Percentiles rank a stretch among this genome's conserved stretches.
Conservation (phyloP, 805 yeast species). For the Barnettozyma populi region DNA sequence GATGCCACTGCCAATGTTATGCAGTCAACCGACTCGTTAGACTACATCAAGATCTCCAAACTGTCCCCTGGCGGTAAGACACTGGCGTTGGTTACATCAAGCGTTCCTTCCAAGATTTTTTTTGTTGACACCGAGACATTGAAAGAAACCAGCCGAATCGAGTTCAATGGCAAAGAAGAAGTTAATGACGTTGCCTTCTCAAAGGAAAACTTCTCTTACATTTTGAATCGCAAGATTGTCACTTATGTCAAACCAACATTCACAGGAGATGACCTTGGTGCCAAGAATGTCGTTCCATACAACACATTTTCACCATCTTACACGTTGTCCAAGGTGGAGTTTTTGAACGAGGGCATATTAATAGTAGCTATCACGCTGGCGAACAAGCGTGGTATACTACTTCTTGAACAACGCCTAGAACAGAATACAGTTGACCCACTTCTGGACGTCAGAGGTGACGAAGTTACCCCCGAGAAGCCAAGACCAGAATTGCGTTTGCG, state of each 20-base stretch:
- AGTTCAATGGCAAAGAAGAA: slow-evolving; percentile 41
- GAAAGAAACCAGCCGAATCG: slow-evolving; percentile 46
- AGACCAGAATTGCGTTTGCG: slow-evolving; percentile 12
- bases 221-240: slow-evolving; percentile 47
- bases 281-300: slow-evolving; percentile 8
- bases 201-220: slow-evolving; percentile 55
- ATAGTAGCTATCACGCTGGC: slow-evolving; percentile 40
- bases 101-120: slow-evolving; percentile 55
- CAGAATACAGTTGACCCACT: slow-evolving; percentile 2
- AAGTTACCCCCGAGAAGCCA: not conserved
- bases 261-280: slow-evolving; percentile 8
- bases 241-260: not conserved
- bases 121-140: slow-evolving; percentile 53
- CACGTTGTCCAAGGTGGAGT: slow-evolving; percentile 38
- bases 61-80: slow-evolving; percentile 54
- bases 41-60: slow-evolving; percentile 54
- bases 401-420: slow-evolving; percentile 25
- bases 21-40: slow-evolving; percentile 42
- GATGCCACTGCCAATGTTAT: slow-evolving; percentile 55
- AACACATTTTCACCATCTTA: slow-evolving; percentile 20
- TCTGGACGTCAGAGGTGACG: not conserved
- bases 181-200: slow-evolving; percentile 64
- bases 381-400: slow-evolving; percentile 36
- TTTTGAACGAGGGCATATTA: slow-evolving; percentile 29
- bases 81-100: slow-evolving; percentile 67